Conservation (phyloP, 1,284 basidiomycete species). For the Leccinum subrobustum region DNA sequence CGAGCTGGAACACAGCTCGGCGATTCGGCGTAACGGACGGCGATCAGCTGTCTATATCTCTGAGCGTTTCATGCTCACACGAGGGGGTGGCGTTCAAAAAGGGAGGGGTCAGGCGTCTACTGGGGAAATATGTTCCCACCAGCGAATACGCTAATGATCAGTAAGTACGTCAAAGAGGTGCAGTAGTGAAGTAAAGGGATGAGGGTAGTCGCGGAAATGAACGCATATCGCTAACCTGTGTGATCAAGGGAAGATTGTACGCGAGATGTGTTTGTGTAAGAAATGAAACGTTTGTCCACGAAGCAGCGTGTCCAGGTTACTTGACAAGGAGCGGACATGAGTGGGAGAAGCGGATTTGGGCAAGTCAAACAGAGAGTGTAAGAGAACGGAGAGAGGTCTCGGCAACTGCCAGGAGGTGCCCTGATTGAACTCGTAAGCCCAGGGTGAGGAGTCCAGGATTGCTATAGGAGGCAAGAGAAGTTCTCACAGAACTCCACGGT, state of each 20-base stretch:
- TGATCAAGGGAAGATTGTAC: slow-evolving; percentile 16
- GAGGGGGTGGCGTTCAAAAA: slow-evolving; percentile 23
- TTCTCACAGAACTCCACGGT: slow-evolving; percentile 12
- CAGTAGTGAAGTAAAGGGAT: background rate
- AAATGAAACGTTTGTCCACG: background rate
- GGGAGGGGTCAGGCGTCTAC: slow-evolving; percentile 1
- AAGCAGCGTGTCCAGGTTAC: background rate
- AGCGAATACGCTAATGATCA: background rate
- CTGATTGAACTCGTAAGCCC: background rate
- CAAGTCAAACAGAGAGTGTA: background rate
- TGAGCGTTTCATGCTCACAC: slow-evolving; percentile 19
- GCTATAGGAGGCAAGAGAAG: background rate
- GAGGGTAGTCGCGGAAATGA: slow-evolving; percentile 25
- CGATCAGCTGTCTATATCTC: slow-evolving; percentile 28
- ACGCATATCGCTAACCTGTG: slow-evolving; percentile 11
- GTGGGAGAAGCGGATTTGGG: background rate
- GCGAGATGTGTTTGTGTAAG: slow-evolving; percentile 3
- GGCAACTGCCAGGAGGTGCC: background rate
- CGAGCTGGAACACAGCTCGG: background rate
- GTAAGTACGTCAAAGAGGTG: slow-evolving; percentile 28
- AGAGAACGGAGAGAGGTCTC: background rate
- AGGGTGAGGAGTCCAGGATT: background rate
- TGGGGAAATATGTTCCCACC: slow-evolving; percentile 10
- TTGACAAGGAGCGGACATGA: slow-evolving; percentile 13
- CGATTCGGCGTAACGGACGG: slow-evolving; percentile 14